Conservation (phyloP, 192 early-diverging fungal species). For the Gaertneriomyces sp. region DNA sequence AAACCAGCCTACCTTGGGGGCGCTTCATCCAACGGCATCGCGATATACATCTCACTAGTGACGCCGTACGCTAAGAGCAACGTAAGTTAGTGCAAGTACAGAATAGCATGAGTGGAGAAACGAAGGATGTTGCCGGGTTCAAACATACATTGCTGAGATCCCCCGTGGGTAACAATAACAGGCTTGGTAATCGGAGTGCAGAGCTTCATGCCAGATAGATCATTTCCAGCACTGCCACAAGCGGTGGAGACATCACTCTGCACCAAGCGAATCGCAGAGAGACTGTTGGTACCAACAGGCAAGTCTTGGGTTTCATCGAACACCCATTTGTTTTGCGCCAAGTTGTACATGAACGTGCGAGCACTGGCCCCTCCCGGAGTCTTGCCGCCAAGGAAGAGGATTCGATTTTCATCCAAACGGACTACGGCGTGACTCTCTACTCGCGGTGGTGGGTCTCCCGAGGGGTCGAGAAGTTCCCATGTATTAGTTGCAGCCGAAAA, state of each 20-base stretch:
- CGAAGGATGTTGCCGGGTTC: no score
- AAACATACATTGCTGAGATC: conserved; percentile 9
- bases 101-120: no score
- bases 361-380: background rate
- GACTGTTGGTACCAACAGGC: conserved; percentile 7
- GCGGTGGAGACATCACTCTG: background rate
- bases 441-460: background rate
- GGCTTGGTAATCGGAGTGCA: conserved; percentile 14
- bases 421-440: conserved; percentile 9
- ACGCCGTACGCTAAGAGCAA: conserved; percentile 6
- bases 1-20: background rate
- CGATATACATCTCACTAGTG: conserved; percentile 2
- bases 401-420: conserved; percentile 3
- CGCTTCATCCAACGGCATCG: conserved; percentile 4
- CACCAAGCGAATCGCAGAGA: background rate
- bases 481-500: background rate
- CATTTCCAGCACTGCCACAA: background rate
- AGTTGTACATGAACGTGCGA: conserved; percentile 8
- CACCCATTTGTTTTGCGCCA: conserved; percentile 9
- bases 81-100: background rate
- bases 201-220: background rate
- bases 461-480: background rate
- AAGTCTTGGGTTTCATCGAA: background rate
- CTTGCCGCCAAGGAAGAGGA: conserved; percentile 11
- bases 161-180: conserved; percentile 2